These are phyloP conservation scores for Aspergillus sp. DNA, from an alignment of 2,329 filamentous ascomycete species.

Conservation along the genomic window DNA sequence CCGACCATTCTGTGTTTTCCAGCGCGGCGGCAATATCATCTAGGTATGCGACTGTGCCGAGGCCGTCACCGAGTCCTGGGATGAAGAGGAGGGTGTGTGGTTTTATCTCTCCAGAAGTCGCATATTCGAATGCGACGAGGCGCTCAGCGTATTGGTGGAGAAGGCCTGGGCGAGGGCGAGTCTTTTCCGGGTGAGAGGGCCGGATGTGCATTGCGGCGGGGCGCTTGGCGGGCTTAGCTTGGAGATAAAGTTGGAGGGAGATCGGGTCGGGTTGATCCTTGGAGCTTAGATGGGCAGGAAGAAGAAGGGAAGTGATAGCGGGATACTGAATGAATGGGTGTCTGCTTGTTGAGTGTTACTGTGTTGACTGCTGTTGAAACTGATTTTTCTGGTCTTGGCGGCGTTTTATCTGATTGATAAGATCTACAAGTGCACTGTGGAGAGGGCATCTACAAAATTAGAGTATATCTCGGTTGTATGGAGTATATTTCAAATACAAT, in stretches of 20 bases:
- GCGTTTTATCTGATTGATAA: too few relatives aligned
- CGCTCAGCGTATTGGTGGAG: constrained; percentile 3
- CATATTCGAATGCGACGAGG: constrained; percentile 4
- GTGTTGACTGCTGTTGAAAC: too few relatives aligned
- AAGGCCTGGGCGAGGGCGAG: background rate
- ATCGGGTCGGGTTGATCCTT: too few relatives aligned
- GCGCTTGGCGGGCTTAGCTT: background rate
- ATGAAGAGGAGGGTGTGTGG: constrained; percentile 57
- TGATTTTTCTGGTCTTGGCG: too few relatives aligned
- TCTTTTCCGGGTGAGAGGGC: background rate
- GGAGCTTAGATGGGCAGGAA: background rate
- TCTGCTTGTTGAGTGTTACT: too few relatives aligned
- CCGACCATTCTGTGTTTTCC: constrained; percentile 50
- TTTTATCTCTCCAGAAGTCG: constrained; percentile 18
- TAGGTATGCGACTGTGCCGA: constrained; percentile 56
- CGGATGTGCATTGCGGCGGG: background rate
- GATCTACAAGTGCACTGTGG: too few relatives aligned
- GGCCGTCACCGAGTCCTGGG: constrained; percentile 59
- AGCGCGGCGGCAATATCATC: constrained; percentile 51
- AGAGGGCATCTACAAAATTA: too few relatives aligned
- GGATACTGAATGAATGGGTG: too few relatives aligned
- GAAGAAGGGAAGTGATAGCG: too few relatives aligned
- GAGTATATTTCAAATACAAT: too few relatives aligned
- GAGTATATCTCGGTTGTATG: too few relatives aligned
- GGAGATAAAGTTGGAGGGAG: background rate